Conservation (phyloP, 139 green algal genomes). For the Coccomyxa sp. region DNA sequence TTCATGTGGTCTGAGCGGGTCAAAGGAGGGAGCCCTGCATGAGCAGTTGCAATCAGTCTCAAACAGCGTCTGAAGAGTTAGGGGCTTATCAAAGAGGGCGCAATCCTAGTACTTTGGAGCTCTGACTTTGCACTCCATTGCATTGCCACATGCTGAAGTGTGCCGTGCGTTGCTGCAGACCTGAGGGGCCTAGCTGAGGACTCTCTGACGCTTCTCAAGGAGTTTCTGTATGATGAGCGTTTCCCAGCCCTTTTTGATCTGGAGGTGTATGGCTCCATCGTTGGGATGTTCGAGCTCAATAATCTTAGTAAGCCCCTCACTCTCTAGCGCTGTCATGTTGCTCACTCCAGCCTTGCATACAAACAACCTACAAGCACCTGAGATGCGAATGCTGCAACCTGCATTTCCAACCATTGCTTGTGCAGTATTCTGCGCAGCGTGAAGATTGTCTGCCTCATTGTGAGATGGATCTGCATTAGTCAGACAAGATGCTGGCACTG, state of each 20-base stretch:
- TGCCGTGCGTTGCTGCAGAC: slow-evolving; percentile 27
- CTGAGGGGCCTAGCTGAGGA: slow-evolving; percentile 61
- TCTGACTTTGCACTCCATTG: no score
- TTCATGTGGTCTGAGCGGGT: no score
- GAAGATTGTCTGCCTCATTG: background rate
- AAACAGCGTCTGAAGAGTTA: no score
- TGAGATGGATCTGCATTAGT: background rate
- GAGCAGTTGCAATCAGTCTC: no score
- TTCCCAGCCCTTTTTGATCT: slow-evolving; percentile 63
- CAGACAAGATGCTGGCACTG: no score
- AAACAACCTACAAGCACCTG: background rate
- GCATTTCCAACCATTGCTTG: slow-evolving; percentile 18
- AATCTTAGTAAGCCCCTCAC: slow-evolving; percentile 70
- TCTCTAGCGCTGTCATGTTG: background rate
- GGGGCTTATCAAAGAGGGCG: no score
- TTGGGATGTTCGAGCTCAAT: slow-evolving; percentile 98
- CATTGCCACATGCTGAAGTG: no score
- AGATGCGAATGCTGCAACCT: background rate
- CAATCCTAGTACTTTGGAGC: no score
- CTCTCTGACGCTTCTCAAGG: slow-evolving; percentile 68
- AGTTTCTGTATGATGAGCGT: slow-evolving; percentile 29
- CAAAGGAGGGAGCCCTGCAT: no score
- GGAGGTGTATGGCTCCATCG: slow-evolving; percentile 71
- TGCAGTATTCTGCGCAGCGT: background rate
- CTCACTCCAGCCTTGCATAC: background rate